Conservation (phyloP, 768 basidiomycete genomes). For the Leccinellum rugosiceps region DNA sequence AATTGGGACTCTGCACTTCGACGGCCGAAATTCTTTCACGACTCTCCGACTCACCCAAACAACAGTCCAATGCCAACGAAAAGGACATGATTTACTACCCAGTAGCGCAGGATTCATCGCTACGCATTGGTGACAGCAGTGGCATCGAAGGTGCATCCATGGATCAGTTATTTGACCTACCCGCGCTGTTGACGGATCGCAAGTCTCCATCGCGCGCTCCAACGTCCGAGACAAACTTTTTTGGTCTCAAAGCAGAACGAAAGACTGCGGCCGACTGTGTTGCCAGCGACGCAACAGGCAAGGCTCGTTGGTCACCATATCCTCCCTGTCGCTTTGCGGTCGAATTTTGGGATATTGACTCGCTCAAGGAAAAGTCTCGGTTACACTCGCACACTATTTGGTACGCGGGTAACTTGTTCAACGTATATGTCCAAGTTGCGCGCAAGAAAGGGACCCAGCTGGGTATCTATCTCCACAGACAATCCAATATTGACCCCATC, state of each 20-base stretch:
- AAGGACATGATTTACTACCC: slow-evolving; percentile 52
- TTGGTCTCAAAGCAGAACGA: slow-evolving; percentile 53
- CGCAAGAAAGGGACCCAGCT: slow-evolving; percentile 79
- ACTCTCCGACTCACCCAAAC: slow-evolving; percentile 22
- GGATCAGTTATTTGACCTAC: slow-evolving; percentile 63
- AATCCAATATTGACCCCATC: slow-evolving; percentile 75
- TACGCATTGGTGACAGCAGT: slow-evolving; percentile 70
- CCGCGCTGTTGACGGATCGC: slow-evolving; percentile 20
- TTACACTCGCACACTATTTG: slow-evolving; percentile 84
- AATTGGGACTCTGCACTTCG: slow-evolving; percentile 60
- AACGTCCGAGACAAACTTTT: slow-evolving; percentile 54
- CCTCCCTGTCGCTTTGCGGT: slow-evolving; percentile 83
- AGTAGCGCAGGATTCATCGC: slow-evolving; percentile 64
- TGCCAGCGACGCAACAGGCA: slow-evolving; percentile 41
- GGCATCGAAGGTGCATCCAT: slow-evolving; percentile 53
- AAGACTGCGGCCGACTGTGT: slow-evolving; percentile 42
- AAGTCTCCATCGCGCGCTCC: slow-evolving; percentile 27
- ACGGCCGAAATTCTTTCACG: slow-evolving; percentile 48
- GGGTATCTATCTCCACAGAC: slow-evolving; percentile 86
- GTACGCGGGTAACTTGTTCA: slow-evolving; percentile 86
- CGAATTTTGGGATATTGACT: slow-evolving; percentile 86
- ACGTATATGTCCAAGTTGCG: slow-evolving; percentile 86
- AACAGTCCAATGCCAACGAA: slow-evolving; percentile 12
- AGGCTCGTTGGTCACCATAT: slow-evolving; percentile 60
- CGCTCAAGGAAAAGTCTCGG: slow-evolving; percentile 79